A percentile compares a stretch with the other conserved stretches of the same genome.
Evolutionary conservation across 257 asterid genomes (phyloP).

Genomic region (Parsonsia alboflavescens): DNA sequence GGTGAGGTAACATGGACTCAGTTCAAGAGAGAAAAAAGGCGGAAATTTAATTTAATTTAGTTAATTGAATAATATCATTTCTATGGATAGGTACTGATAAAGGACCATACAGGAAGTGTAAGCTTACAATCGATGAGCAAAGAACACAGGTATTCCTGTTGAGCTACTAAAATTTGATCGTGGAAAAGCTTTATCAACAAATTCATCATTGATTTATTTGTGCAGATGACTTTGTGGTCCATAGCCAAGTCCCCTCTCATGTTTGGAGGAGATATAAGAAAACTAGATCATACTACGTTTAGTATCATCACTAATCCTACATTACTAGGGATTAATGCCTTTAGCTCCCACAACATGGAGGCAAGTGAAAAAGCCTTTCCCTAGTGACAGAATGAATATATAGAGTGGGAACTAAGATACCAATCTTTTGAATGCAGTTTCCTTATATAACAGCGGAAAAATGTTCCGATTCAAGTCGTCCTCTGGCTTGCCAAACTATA

Average conservation of each 20-base stretch:
- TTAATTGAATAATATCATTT: constrained; percentile 10
- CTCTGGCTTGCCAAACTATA: constrained; percentile 14
- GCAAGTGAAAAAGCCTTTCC: constrained; percentile 36
- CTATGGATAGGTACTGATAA: constrained; percentile 49
- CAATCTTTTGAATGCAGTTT: constrained; percentile 44
- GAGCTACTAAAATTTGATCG: constrained; percentile 4
- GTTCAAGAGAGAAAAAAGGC: too few species aligned
- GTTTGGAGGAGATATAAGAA: constrained; percentile 97
- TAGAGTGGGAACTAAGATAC: constrained; percentile 16
- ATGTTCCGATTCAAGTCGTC: constrained; percentile 4
- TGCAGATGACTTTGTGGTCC: constrained; percentile 92
- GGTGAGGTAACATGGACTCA: constrained; percentile 29
- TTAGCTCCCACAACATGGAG: constrained; percentile 83
- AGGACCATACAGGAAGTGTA: constrained; percentile 74
- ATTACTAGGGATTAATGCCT: constrained; percentile 69
- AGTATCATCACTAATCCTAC: constrained; percentile 74
- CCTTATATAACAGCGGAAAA: constrained; percentile 38
- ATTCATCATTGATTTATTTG: constrained; percentile 7
- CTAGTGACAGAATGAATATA: neutral
- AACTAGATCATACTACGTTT: constrained; percentile 47
- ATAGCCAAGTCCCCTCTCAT: constrained; percentile 88
- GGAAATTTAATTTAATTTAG: neutral
- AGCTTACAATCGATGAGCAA: constrained; percentile 64
- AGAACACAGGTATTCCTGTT: constrained; percentile 56
- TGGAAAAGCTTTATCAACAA: constrained; percentile 2